Conservation (phyloP, 2,329 filamentous ascomycete species). For the Calonectria multiphialidica region DNA sequence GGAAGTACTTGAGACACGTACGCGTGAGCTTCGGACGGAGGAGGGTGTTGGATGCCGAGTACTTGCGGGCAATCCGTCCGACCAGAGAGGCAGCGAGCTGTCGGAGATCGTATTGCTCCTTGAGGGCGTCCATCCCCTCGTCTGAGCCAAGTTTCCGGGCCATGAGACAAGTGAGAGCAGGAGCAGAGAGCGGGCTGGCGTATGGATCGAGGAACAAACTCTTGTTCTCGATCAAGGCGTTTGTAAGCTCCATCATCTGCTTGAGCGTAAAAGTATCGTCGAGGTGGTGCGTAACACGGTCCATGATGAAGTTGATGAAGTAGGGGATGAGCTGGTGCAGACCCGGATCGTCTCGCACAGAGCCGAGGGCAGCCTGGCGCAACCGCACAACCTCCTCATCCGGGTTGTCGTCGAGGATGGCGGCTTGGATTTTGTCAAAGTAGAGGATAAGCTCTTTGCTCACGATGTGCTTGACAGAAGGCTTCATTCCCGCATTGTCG, state of each 20-base stretch:
- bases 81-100: conserved; percentile 88
- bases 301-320: conserved; percentile 94
- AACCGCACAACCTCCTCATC: conserved; percentile 81
- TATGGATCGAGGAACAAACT: conserved; percentile 79
- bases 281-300: conserved; percentile 94
- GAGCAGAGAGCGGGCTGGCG: conserved; percentile 78
- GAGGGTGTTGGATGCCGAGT: conserved; percentile 82
- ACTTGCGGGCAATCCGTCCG: conserved; percentile 83
- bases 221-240: conserved; percentile 86
- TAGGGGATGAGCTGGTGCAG: conserved; percentile 97
- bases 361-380: conserved; percentile 86
- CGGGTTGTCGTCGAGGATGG: conserved; percentile 87
- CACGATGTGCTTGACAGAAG: conserved; percentile 93
- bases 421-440: conserved; percentile 94
- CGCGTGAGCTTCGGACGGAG: conserved; percentile 90
- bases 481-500: conserved; percentile 87
- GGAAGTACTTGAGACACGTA: conserved; percentile 92
- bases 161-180: conserved; percentile 91
- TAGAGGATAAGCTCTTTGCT: conserved; percentile 97
- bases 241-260: conserved; percentile 92
- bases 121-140: conserved; percentile 63
- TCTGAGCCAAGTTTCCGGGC: conserved; percentile 78
- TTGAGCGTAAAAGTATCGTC: conserved; percentile 90
- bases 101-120: conserved; percentile 82
- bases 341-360: conserved; percentile 88